These are phyloP conservation scores for Phytophthora parvispora DNA, from an alignment of 352 stramenopile genomes.

Conservation along the genomic window DNA sequence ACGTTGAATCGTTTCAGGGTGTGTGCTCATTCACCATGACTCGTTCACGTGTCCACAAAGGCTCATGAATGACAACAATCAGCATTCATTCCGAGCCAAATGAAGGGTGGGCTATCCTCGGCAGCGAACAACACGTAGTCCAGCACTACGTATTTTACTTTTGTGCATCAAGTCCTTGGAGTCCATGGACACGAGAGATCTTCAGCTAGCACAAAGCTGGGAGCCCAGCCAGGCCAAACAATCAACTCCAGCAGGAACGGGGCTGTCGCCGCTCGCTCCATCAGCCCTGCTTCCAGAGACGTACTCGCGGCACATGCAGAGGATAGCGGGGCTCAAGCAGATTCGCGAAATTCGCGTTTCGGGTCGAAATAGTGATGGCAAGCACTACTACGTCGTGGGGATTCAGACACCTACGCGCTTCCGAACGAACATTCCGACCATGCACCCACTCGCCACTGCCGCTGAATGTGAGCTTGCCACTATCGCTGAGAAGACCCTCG, in stretches of 20 bases:
- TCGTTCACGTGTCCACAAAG: no score
- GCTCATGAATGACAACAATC: no score
- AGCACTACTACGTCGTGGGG: neutral
- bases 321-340: conserved; percentile 3
- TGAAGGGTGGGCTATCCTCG: no score
- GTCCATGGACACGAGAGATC: no score
- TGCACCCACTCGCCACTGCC: neutral
- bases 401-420: neutral
- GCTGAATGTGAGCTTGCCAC: neutral
- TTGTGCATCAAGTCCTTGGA: no score
- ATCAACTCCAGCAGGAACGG: neutral
- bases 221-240: neutral
- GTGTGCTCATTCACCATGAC: no score
- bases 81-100: no score
- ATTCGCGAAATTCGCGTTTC: neutral
- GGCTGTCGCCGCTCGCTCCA: neutral
- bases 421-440: conserved; percentile 4
- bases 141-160: no score
- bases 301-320: conserved; percentile 10
- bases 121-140: no score
- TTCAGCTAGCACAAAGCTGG: neutral
- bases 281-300: neutral
- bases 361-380: neutral
- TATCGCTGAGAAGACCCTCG: conserved; percentile 10
- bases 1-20: no score